These are phyloP conservation scores for Capsella rubella DNA, from an alignment of 441 rosid genomes.

Conservation along the genomic window DNA sequence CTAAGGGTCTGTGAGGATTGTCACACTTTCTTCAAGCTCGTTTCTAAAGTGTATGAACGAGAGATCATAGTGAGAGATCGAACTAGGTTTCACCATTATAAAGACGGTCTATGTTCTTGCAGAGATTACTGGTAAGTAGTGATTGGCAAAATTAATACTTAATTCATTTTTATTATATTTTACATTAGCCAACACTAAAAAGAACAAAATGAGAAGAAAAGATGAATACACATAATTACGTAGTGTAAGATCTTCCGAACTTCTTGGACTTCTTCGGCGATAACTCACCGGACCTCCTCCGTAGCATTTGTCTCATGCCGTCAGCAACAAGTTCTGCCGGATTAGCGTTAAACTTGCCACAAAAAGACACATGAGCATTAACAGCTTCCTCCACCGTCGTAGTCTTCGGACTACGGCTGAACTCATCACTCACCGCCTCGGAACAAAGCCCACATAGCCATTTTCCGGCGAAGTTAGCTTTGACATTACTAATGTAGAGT, in stretches of 20 bases:
- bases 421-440: constrained; percentile 89
- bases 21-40: constrained; percentile 57
- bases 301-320: constrained; percentile 95
- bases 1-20: constrained; percentile 51
- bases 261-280: constrained; percentile 66
- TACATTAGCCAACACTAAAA: constrained; percentile 21
- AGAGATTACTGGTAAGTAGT: constrained; percentile 58
- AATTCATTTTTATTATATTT: background rate
- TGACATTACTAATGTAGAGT: constrained; percentile 72
- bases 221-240: constrained; percentile 45
- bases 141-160: background rate
- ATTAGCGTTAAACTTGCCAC: constrained; percentile 80
- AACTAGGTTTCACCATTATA: constrained; percentile 59
- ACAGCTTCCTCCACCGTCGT: constrained; percentile 79
- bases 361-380: constrained; percentile 90
- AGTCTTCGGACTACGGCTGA: constrained; percentile 48
- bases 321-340: constrained; percentile 95
- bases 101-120: constrained; percentile 58
- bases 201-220: background rate
- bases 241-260: constrained; percentile 67
- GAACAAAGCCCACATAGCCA: constrained; percentile 98
- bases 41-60: constrained; percentile 50
- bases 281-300: constrained; percentile 80
- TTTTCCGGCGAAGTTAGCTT: constrained; percentile 82
- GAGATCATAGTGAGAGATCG: constrained; percentile 62